A percentile compares a stretch with the other conserved stretches of the same genome.
These are phyloP conservation scores for Rhytidhysteron rufulum DNA, from an alignment of 2,329 filamentous ascomycete species.

Conservation along the genomic window DNA sequence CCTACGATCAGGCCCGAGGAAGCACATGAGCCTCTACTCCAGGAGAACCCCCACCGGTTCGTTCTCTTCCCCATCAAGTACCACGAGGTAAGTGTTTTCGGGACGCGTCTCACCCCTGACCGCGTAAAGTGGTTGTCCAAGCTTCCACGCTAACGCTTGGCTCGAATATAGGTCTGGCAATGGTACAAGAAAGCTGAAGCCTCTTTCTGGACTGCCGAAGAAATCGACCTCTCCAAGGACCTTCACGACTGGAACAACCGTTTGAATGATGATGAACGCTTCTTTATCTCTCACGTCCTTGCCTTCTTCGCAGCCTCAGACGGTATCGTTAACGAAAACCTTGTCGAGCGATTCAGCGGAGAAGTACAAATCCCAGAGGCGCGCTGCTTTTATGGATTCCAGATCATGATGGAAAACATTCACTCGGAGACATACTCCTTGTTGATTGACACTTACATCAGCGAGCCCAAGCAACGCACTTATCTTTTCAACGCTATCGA, in stretches of 20 bases:
- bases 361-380: conserved; percentile 98
- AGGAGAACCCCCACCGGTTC: conserved; percentile 94
- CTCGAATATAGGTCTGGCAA: conserved; percentile 79
- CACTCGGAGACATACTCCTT: conserved; percentile 99
- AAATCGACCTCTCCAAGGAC: conserved; percentile 99
- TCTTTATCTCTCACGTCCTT: conserved; percentile 97
- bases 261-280: conserved; percentile 93
- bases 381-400: conserved; percentile 99
- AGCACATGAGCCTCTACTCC: conserved; percentile 81
- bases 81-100: conserved; percentile 76
- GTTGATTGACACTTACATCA: conserved; percentile 98
- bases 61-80: conserved; percentile 99
- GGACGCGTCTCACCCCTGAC: conserved; percentile 44
- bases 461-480: conserved; percentile 87
- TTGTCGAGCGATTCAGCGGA: conserved; percentile 93
- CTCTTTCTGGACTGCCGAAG: conserved; percentile 99
- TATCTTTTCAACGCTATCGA: conserved; percentile 99
- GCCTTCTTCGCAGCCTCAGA: conserved; percentile 99
- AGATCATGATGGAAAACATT: conserved; percentile 99
- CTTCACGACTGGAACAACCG: conserved; percentile 99
- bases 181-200: conserved; percentile 99
- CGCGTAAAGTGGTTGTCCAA: conserved; percentile 63
- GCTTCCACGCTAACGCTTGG: conserved; percentile 35
- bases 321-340: conserved; percentile 99
- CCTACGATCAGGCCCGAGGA: conserved; percentile 61